phyloP scores from a whole-genome alignment of 2,329 filamentous ascomycete genomes.

The Eutypa lata region DNA sequence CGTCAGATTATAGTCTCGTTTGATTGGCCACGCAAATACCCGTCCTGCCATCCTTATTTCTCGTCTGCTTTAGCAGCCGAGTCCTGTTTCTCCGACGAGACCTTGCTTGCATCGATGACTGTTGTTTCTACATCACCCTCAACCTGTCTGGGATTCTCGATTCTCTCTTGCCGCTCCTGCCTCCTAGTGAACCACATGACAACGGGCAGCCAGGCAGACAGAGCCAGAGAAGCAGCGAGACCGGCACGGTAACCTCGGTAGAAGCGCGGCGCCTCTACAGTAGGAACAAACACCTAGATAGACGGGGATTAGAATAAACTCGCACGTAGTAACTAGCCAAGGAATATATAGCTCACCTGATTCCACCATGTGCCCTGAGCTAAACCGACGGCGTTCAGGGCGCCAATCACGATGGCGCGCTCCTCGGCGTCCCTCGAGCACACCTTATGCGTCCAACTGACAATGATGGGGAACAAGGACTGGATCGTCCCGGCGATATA shows the following conservation, averaged over 20 bases:
- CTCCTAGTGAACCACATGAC: constrained; percentile 15
- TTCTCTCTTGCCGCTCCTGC: constrained; percentile 8
- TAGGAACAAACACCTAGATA: constrained; percentile 20
- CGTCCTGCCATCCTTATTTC: too few relatives aligned
- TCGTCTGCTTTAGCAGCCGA: constrained; percentile 4
- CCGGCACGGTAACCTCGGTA: constrained; percentile 16
- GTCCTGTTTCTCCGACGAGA: constrained; percentile 4
- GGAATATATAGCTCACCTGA: constrained; percentile 5
- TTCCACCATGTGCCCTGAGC: constrained; percentile 19
- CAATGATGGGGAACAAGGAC: constrained; percentile 16
- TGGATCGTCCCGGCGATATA: constrained; percentile 18
- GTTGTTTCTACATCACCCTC: constrained; percentile 2
- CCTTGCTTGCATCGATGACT: background rate
- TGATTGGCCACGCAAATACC: too few relatives aligned
- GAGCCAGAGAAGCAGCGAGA: constrained; percentile 14
- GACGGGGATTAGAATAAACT: background rate
- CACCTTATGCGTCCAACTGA: constrained; percentile 24
- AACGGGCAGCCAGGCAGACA: constrained; percentile 21
- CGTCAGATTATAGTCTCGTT: too few relatives aligned
- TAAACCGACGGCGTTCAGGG: constrained; percentile 26
- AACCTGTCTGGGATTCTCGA: background rate
- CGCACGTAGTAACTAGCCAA: background rate
- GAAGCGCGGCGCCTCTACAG: constrained; percentile 16
- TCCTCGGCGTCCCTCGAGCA: constrained; percentile 23
- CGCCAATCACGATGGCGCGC: constrained; percentile 20